A percentile compares a stretch with the other conserved stretches of the same genome.
Evolutionary conservation across 2,329 filamentous ascomycete genomes (phyloP).

Genomic region (Penicillium sp.): DNA sequence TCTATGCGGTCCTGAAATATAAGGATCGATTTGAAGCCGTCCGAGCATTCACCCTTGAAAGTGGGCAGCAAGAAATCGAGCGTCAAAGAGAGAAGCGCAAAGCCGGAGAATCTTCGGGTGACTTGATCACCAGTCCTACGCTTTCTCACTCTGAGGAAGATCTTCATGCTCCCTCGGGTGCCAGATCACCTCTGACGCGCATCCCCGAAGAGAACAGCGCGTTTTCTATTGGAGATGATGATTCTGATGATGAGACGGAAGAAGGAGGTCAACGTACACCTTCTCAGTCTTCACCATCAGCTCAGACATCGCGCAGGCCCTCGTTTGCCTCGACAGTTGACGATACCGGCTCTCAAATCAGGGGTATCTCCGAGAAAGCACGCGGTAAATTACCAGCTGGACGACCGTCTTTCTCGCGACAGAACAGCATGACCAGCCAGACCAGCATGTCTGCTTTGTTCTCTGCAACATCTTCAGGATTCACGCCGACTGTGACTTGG

Average conservation of each 20-base stretch:
- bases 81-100: conserved; percentile 72
- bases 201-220: conserved; percentile 78
- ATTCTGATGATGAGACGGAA: conserved; percentile 66
- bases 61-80: conserved; percentile 88
- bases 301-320: conserved; percentile 62
- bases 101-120: conserved; percentile 54
- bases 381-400: conserved; percentile 92
- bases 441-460: conserved; percentile 65
- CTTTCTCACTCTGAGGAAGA: conserved; percentile 48
- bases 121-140: conserved; percentile 40
- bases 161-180: conserved; percentile 50
- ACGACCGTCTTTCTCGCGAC: conserved; percentile 78
- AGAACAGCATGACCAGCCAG: conserved; percentile 86
- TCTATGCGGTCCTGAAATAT: conserved; percentile 78
- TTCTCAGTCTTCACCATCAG: conserved; percentile 60
- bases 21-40: conserved; percentile 82
- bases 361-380: conserved; percentile 96
- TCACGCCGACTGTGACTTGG: conserved; percentile 79
- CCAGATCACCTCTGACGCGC: conserved; percentile 63
- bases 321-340: conserved; percentile 71
- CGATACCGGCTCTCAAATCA: conserved; percentile 76
- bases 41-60: conserved; percentile 86
- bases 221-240: conserved; percentile 80
- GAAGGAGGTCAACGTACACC: conserved; percentile 65
- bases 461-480: conserved; percentile 58